phyloP scores from a whole-genome alignment of 495 filamentous ascomycete species.

The Penicillium mononematosum region DNA sequence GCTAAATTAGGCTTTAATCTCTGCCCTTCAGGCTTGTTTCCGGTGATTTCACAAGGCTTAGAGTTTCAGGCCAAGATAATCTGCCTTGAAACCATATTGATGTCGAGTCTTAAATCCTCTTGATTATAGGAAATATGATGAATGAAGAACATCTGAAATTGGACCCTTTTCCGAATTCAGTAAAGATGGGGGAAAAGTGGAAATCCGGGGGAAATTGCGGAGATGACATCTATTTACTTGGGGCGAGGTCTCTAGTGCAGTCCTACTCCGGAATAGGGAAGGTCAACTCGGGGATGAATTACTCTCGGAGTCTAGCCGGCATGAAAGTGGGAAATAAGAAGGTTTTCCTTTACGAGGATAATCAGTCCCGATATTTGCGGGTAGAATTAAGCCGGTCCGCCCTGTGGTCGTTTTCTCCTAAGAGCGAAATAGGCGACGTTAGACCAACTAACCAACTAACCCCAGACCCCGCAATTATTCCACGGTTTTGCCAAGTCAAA shows the following conservation, averaged over 20 bases:
- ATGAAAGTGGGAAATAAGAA: neutral
- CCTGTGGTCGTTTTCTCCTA: neutral
- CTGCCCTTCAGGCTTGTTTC: neutral
- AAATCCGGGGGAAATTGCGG: neutral
- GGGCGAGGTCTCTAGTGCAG: neutral
- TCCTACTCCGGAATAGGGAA: neutral
- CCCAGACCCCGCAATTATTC: neutral
- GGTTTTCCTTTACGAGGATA: neutral
- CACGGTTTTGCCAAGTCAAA: neutral
- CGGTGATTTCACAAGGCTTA: neutral
- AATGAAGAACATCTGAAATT: neutral
- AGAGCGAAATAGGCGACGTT: neutral
- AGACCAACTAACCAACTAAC: neutral
- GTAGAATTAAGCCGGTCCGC: neutral
- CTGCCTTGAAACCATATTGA: neutral
- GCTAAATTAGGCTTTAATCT: constrained; percentile 4
- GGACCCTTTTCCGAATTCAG: neutral
- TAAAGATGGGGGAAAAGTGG: neutral
- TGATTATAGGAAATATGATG: neutral
- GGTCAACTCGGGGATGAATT: neutral
- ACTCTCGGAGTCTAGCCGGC: neutral
- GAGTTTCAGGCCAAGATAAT: neutral
- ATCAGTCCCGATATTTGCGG: neutral
- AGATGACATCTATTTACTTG: too few species aligned
- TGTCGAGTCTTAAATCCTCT: neutral